Percentiles rank a stretch among this genome's conserved stretches.
Evolutionary conservation across 768 basidiomycete genomes (phyloP).

Genomic region (Psilocybe cubensis): DNA sequence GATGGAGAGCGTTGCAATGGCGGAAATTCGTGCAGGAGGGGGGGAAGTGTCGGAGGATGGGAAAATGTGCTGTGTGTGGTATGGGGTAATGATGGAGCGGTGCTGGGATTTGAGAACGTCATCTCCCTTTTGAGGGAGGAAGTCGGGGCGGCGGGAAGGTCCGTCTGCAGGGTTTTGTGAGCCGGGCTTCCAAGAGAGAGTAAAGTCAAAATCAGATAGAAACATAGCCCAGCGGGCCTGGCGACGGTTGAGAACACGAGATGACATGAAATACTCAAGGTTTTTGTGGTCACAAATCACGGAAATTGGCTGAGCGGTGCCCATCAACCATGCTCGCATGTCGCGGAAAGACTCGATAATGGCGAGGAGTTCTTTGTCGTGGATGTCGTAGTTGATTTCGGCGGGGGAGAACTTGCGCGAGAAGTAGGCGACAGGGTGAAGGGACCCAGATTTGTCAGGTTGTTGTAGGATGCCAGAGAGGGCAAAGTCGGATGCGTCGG

Average conservation of each 20-base stretch:
- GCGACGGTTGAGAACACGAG: conserved; percentile 41
- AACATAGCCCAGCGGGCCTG: conserved; percentile 53
- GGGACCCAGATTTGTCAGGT: conserved; percentile 22
- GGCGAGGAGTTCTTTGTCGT: conserved; percentile 57
- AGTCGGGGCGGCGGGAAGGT: conserved; percentile 33
- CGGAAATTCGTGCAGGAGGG: conserved; percentile 32
- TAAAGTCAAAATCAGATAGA: conserved; percentile 41
- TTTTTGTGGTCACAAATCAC: conserved; percentile 41
- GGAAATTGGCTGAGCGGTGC: conserved; percentile 26
- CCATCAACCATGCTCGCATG: conserved; percentile 35
- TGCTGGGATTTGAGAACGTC: conserved; percentile 18
- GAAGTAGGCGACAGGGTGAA: conserved; percentile 44
- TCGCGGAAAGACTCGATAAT: conserved; percentile 41
- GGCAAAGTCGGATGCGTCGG: conserved; percentile 40
- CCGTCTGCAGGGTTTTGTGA: conserved; percentile 32
- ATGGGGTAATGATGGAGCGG: conserved; percentile 31
- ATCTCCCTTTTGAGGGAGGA: conserved; percentile 32
- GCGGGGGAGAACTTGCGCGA: conserved; percentile 33
- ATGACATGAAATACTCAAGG: conserved; percentile 45
- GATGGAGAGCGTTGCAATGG: conserved; percentile 25
- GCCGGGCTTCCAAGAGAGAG: conserved; percentile 33
- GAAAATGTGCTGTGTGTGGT: conserved; percentile 29
- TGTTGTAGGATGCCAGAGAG: conserved; percentile 33
- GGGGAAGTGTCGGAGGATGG: conserved; percentile 24
- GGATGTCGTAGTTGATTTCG: conserved; percentile 52